These are phyloP conservation scores for Tricholoma sp. DNA, from an alignment of 768 basidiomycete species.

Conservation along the genomic window DNA sequence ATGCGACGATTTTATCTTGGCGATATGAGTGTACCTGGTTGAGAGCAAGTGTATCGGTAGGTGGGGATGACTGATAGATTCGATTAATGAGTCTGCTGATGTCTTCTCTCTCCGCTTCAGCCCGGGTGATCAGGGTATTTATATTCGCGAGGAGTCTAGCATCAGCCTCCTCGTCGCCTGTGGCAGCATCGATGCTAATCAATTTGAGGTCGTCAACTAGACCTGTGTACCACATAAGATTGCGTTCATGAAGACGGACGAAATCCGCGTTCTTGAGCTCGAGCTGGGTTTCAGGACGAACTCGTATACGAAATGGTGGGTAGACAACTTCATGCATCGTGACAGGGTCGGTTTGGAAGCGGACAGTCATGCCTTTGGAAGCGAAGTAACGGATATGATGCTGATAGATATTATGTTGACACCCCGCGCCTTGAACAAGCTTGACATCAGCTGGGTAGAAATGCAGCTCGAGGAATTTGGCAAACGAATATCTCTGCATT, in stretches of 20 bases:
- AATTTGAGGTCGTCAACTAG: conserved; percentile 72
- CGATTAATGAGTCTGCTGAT: conserved; percentile 68
- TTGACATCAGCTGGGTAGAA: conserved; percentile 90
- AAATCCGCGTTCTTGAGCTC: conserved; percentile 92
- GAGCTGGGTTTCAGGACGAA: conserved; percentile 83
- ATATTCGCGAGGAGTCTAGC: conserved; percentile 57
- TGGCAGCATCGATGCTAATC: conserved; percentile 75
- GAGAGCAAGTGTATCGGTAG: conserved; percentile 82
- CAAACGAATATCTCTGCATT: conserved; percentile 92
- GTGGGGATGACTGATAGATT: conserved; percentile 74
- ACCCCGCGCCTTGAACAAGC: conserved; percentile 82
- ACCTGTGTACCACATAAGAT: conserved; percentile 68
- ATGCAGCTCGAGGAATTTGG: conserved; percentile 92
- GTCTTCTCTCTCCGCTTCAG: conserved; percentile 71
- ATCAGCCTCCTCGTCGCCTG: conserved; percentile 71
- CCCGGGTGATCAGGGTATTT: conserved; percentile 62
- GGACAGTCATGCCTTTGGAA: conserved; percentile 75
- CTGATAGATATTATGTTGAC: conserved; percentile 91
- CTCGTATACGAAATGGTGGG: conserved; percentile 81
- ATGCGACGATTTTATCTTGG: conserved; percentile 94
- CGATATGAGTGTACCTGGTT: conserved; percentile 82
- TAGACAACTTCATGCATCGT: conserved; percentile 82
- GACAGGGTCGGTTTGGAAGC: conserved; percentile 83
- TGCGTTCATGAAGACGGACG: conserved; percentile 66
- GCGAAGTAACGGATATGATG: conserved; percentile 93